Conservation (phyloP, 192 early-diverging fungal genomes). For the Chytriomyces sp. region DNA sequence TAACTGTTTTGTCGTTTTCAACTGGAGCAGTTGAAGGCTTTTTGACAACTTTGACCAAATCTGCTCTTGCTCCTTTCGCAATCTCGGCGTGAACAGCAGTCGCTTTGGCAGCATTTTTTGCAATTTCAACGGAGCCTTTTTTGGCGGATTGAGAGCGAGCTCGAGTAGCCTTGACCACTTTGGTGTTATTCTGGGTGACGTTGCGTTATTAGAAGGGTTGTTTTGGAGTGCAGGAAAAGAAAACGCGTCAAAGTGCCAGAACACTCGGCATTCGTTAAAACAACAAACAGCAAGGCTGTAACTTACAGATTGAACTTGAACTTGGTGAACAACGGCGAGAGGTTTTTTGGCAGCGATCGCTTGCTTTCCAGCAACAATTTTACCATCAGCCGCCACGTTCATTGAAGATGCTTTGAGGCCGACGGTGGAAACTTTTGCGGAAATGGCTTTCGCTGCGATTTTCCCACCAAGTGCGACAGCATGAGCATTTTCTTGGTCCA, state of each 20-base stretch:
- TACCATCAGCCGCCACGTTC: too few relatives aligned
- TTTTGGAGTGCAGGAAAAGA: too few relatives aligned
- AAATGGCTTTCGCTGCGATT: neutral
- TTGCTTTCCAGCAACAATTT: too few relatives aligned
- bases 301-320: too few relatives aligned
- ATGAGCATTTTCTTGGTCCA: neutral
- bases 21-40: neutral
- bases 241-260: too few relatives aligned
- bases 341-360: too few relatives aligned
- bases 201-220: too few relatives aligned
- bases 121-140: constrained; percentile 22
- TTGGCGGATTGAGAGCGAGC: constrained; percentile 25
- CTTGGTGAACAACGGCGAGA: too few relatives aligned
- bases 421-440: neutral
- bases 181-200: constrained; percentile 23
- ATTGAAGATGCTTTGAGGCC: neutral
- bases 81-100: constrained; percentile 25
- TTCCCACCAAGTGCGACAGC: neutral
- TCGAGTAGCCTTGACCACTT: constrained; percentile 21
- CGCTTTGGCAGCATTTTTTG: constrained; percentile 22
- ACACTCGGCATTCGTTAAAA: too few relatives aligned
- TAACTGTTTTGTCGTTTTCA: neutral
- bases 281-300: too few relatives aligned
- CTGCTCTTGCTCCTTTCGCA: constrained; percentile 11
- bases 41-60: neutral